phyloP scores from a whole-genome alignment of 2,329 filamentous ascomycete genomes.

The Domatiomyces globalis region DNA sequence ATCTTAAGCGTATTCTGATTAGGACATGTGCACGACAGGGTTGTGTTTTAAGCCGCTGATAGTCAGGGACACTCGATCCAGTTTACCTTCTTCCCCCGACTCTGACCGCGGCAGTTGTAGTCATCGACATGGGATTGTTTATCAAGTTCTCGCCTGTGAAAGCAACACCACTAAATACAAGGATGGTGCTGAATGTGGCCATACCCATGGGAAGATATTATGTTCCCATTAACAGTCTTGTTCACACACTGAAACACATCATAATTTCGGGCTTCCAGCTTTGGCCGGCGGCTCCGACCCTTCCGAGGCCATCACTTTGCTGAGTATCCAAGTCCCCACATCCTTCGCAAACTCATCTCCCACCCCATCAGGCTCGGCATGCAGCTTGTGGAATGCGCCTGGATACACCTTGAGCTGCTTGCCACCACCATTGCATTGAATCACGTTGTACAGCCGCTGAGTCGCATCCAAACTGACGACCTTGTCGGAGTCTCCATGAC shows the following conservation, averaged over 20 bases:
- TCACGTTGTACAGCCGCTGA: conserved; percentile 47
- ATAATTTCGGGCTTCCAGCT: background rate
- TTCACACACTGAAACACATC: background rate
- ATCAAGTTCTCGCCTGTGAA: no score
- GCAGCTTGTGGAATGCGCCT: conserved; percentile 59
- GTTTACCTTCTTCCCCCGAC: background rate
- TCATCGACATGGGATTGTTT: no score
- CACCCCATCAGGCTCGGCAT: conserved; percentile 22
- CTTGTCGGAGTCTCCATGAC: conserved; percentile 62
- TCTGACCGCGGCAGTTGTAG: no score
- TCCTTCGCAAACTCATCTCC: conserved; percentile 36
- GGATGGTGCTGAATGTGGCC: no score
- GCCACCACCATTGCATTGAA: conserved; percentile 28
- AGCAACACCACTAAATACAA: no score
- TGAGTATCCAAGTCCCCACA: conserved; percentile 51
- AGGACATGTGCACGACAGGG: background rate
- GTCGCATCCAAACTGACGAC: conserved; percentile 53
- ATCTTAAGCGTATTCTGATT: no score
- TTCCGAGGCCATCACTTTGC: background rate
- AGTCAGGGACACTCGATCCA: background rate
- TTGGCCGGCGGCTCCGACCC: background rate
- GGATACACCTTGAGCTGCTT: conserved; percentile 60
- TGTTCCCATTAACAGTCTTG: background rate
- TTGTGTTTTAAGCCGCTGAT: background rate
- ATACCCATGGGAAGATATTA: background rate